Conservation (phyloP, 2,329 filamentous ascomycete genomes). For the Ilyonectria sp. region DNA sequence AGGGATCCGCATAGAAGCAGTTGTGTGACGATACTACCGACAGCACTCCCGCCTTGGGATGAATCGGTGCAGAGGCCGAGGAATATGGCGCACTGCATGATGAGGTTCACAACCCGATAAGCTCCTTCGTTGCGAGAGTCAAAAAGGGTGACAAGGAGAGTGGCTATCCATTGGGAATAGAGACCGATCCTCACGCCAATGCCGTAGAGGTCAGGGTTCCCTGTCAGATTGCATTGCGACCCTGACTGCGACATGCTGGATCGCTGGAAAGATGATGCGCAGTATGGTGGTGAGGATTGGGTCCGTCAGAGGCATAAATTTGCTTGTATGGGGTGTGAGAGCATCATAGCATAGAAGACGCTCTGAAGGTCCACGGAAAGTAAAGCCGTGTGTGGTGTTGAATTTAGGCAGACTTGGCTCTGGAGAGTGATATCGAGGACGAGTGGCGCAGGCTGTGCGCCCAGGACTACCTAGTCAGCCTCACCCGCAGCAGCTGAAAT, state of each 20-base stretch:
- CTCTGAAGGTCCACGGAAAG: neutral
- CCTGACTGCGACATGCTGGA: neutral
- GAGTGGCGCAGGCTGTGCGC: slow-evolving; percentile 1
- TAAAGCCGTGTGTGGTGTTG: neutral
- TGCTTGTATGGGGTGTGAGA: neutral
- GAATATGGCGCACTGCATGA: slow-evolving; percentile 9
- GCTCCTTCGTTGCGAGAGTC: slow-evolving; percentile 2
- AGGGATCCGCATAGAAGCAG: slow-evolving; percentile 1
- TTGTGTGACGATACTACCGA: neutral
- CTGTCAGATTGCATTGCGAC: slow-evolving; percentile 4
- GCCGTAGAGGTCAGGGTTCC: slow-evolving; percentile 24
- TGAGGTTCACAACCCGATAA: neutral
- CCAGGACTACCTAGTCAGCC: neutral
- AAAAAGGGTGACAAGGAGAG: slow-evolving; percentile 17
- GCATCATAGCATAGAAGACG: neutral
- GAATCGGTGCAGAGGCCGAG: slow-evolving; percentile 7
- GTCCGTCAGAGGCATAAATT: neutral
- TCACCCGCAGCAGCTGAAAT: neutral
- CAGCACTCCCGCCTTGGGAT: neutral
- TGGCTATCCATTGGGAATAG: slow-evolving; percentile 19
- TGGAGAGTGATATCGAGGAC: too few relatives aligned
- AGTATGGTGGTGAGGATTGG: too few relatives aligned
- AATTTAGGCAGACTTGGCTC: neutral
- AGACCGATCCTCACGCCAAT: slow-evolving; percentile 20
- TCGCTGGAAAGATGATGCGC: neutral